These are phyloP conservation scores for Thraustochytrium striatum DNA, from an alignment of 352 stramenopile species.

Conservation along the genomic window DNA sequence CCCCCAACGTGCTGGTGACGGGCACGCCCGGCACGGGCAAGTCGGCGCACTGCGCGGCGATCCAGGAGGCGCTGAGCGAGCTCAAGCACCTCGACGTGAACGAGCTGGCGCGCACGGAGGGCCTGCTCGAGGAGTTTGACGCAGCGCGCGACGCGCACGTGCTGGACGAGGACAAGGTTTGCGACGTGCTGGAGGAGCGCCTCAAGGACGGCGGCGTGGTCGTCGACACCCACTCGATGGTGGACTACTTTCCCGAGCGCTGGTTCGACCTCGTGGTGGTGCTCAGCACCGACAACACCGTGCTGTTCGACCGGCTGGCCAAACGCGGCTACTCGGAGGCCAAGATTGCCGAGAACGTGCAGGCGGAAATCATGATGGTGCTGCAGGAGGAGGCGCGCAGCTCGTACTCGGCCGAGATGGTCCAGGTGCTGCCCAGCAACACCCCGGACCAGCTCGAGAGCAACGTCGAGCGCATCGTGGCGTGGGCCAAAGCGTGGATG, in stretches of 20 bases:
- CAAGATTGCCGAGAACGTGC: conserved; percentile 79
- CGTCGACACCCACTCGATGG: conserved; percentile 79
- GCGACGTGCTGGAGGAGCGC: conserved; percentile 75
- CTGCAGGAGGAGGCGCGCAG: conserved; percentile 75
- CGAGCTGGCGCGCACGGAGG: conserved; percentile 71
- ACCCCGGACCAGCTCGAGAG: conserved; percentile 75
- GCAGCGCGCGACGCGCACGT: conserved; percentile 80
- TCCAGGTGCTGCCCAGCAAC: conserved; percentile 70
- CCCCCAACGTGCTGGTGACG: conserved; percentile 80
- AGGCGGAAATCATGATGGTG: conserved; percentile 85
- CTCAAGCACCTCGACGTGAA: conserved; percentile 74
- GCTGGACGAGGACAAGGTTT: conserved; percentile 64
- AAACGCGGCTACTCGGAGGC: conserved; percentile 71
- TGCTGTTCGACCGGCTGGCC: conserved; percentile 73
- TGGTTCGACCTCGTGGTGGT: conserved; percentile 84
- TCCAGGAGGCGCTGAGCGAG: conserved; percentile 66
- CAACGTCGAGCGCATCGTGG: conserved; percentile 72
- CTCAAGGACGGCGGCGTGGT: conserved; percentile 70
- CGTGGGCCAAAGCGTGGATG: conserved; percentile 72
- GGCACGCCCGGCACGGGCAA: conserved; percentile 81
- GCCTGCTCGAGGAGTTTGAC: conserved; percentile 68
- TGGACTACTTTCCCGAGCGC: conserved; percentile 80
- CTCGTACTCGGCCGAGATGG: conserved; percentile 73
- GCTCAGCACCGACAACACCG: conserved; percentile 75
- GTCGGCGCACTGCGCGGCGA: conserved; percentile 75